Conservation (phyloP, 805 yeast genomes). For the Cyberlindnera japonica region DNA sequence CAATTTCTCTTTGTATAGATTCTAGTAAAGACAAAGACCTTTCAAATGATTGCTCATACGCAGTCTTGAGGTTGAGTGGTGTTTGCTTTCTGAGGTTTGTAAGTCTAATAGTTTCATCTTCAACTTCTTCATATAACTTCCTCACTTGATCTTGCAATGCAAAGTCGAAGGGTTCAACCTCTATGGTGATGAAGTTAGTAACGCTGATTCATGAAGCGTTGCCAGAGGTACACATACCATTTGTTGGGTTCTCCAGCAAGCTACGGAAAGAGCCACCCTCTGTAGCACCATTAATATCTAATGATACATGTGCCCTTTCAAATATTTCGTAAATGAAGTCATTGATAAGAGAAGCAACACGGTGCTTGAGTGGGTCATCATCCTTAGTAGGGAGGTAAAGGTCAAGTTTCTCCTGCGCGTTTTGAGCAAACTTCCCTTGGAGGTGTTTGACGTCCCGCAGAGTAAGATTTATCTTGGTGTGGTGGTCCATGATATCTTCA, state of each 20-base stretch:
- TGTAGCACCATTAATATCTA: conserved; percentile 64
- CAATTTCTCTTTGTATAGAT: conserved; percentile 21
- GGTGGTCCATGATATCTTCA: conserved; percentile 13
- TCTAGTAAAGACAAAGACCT: conserved; percentile 29
- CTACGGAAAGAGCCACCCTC: conserved; percentile 28
- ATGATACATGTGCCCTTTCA: conserved; percentile 50
- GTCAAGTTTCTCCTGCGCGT: conserved; percentile 43
- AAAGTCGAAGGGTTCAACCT: conserved; percentile 68
- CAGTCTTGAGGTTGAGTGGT: conserved; percentile 40
- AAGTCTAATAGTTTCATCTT: conserved; percentile 54
- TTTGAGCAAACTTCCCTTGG: conserved; percentile 39
- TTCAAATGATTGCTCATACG: conserved; percentile 37
- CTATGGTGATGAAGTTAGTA: conserved; percentile 24
- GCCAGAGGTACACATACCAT: conserved; percentile 13
- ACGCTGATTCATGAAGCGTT: conserved; percentile 3
- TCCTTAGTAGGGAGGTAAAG: conserved; percentile 42
- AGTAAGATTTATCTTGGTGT: conserved; percentile 43
- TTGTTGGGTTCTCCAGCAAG: conserved; percentile 22
- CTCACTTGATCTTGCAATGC: conserved; percentile 59
- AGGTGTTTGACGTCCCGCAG: conserved; percentile 50
- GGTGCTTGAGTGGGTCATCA: conserved; percentile 43
- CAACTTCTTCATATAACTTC: conserved; percentile 54
- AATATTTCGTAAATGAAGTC: conserved; percentile 50
- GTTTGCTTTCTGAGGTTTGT: conserved; percentile 51
- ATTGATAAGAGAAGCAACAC: conserved; percentile 41